These are phyloP conservation scores for Saccharomycopsis schoenii DNA, from an alignment of 805 yeast species.

Conservation along the genomic window DNA sequence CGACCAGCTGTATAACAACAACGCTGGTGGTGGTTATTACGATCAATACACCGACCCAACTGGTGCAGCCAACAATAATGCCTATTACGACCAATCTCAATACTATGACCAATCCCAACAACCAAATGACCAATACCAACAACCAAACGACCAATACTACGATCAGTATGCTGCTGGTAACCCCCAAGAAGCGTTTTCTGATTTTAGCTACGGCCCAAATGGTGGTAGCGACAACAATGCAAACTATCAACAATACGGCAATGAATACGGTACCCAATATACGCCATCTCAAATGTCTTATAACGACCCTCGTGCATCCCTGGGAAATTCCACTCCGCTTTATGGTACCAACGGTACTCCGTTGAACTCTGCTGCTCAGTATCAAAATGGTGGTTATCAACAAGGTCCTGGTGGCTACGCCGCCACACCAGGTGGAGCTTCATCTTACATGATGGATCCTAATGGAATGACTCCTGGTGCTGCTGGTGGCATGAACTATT, in stretches of 20 bases:
- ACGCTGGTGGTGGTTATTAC: conserved; percentile 24
- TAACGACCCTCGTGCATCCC: conserved; percentile 72
- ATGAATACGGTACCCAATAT: conserved; percentile 55
- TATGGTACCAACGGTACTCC: conserved; percentile 56
- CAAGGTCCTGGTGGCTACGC: conserved; percentile 27
- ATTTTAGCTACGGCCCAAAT: conserved; percentile 52
- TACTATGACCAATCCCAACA: conserved; percentile 34
- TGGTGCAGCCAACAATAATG: conserved; percentile 19
- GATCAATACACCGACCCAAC: conserved; percentile 30
- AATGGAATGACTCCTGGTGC: conserved; percentile 17
- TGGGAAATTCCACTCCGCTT: conserved; percentile 88
- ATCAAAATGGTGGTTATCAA: conserved; percentile 38
- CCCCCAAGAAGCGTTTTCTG: conserved; percentile 57
- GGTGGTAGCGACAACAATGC: conserved; percentile 27
- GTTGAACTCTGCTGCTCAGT: conserved; percentile 93
- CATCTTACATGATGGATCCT: background rate
- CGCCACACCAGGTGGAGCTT: background rate
- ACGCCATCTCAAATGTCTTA: conserved; percentile 84
- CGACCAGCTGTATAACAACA: conserved; percentile 16
- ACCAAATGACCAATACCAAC: conserved; percentile 28
- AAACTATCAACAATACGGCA: conserved; percentile 57
- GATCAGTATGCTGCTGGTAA: conserved; percentile 33
- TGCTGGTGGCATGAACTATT: conserved; percentile 28
- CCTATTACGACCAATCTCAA: conserved; percentile 30
- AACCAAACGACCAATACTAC: conserved; percentile 28